These are phyloP conservation scores for Hanseniaspora lachancei DNA, from an alignment of 805 yeast genomes.

Conservation along the genomic window DNA sequence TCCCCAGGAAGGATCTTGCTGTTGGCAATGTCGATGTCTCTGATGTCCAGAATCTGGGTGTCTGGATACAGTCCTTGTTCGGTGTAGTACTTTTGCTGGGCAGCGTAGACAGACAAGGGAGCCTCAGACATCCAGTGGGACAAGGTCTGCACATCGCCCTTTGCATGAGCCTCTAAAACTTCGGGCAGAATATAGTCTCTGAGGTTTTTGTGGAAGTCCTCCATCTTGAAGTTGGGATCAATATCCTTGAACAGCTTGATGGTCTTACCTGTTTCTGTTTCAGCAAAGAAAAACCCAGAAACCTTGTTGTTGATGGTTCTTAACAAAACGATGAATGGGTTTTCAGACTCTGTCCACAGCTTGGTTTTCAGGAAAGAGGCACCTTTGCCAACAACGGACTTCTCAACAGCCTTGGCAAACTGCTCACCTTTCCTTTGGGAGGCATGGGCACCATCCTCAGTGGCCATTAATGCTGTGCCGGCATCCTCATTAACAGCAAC, in stretches of 20 bases:
- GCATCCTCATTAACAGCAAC: conserved; percentile 55
- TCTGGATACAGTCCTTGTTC: conserved; percentile 88
- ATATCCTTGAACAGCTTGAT: conserved; percentile 68
- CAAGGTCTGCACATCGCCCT: conserved; percentile 72
- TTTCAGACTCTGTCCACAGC: conserved; percentile 84
- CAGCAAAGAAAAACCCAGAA: conserved; percentile 73
- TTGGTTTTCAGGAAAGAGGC: conserved; percentile 48
- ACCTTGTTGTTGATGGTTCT: conserved; percentile 71
- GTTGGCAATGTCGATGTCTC: conserved; percentile 86
- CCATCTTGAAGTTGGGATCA: conserved; percentile 78
- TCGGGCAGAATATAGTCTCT: conserved; percentile 92
- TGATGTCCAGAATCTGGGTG: conserved; percentile 79
- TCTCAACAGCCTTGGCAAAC: conserved; percentile 36
- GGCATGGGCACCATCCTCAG: conserved; percentile 65
- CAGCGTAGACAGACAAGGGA: conserved; percentile 86
- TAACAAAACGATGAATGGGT: conserved; percentile 68
- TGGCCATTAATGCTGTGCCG: conserved; percentile 69
- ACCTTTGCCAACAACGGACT: conserved; percentile 55
- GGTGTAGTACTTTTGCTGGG: conserved; percentile 80
- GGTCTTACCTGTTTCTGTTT: conserved; percentile 93
- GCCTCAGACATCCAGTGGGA: conserved; percentile 94
- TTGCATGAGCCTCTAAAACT: conserved; percentile 84
- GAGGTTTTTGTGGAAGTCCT: conserved; percentile 64
- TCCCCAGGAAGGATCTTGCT: conserved; percentile 84
- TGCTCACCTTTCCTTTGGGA: conserved; percentile 54